A percentile compares a stretch with the other conserved stretches of the same genome.
These are phyloP conservation scores for Jaapia argillacea DNA, from an alignment of 768 basidiomycete species.

Conservation along the genomic window DNA sequence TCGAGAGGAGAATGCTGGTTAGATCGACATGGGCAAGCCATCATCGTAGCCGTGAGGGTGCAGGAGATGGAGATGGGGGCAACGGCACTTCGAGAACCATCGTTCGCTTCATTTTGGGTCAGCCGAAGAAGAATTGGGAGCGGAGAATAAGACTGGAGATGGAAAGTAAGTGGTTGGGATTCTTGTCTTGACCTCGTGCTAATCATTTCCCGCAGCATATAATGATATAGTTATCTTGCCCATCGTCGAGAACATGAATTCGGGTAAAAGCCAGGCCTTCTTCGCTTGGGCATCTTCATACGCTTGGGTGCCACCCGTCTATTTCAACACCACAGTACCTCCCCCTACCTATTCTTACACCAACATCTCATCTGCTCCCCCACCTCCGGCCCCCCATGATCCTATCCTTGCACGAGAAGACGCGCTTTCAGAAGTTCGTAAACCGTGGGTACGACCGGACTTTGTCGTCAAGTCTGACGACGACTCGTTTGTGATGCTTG, in stretches of 20 bases:
- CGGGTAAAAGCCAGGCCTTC: constrained; percentile 85
- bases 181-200: neutral
- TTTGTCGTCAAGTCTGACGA: constrained; percentile 94
- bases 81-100: constrained; percentile 73
- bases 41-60: constrained; percentile 65
- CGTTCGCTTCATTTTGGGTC: constrained; percentile 84
- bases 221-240: constrained; percentile 83
- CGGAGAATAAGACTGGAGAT: constrained; percentile 77
- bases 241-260: constrained; percentile 90
- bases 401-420: constrained; percentile 49
- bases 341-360: constrained; percentile 58
- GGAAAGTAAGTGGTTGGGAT: constrained; percentile 59
- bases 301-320: constrained; percentile 83
- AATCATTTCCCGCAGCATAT: constrained; percentile 38
- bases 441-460: constrained; percentile 78
- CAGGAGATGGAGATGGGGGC: constrained; percentile 57
- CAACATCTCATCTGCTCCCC: constrained; percentile 42
- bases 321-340: constrained; percentile 31
- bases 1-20: constrained; percentile 80
- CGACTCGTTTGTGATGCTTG: constrained; percentile 91
- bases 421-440: constrained; percentile 27
- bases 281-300: constrained; percentile 89
- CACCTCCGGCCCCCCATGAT: constrained; percentile 63
- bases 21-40: constrained; percentile 88
- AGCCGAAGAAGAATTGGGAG: constrained; percentile 73